Percentiles rank a stretch among this genome's conserved stretches.
phyloP scores from a whole-genome alignment of 768 basidiomycete genomes.

The Coprinopsis cinerea region DNA sequence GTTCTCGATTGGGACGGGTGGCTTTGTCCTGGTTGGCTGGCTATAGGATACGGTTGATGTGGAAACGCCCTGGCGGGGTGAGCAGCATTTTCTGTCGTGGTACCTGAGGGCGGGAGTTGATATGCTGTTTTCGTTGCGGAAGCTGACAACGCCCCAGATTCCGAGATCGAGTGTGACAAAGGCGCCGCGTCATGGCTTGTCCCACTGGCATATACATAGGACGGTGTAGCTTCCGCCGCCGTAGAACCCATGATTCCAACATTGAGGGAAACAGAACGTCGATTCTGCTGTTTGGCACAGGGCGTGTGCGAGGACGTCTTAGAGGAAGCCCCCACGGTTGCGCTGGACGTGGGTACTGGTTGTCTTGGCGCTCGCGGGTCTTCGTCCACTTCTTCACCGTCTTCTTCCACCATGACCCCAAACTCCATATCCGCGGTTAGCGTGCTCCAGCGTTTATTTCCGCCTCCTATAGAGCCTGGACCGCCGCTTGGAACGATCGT shows the following conservation, averaged over 20 bases:
- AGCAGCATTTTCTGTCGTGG: background rate
- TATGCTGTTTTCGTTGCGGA: constrained; percentile 21
- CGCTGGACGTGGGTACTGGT: constrained; percentile 1
- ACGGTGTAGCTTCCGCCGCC: constrained; percentile 15
- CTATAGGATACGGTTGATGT: constrained; percentile 6
- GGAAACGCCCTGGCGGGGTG: constrained; percentile 4
- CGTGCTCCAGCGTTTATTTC: constrained; percentile 60
- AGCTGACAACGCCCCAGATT: constrained; percentile 15
- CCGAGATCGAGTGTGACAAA: constrained; percentile 29
- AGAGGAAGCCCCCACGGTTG: too few relatives aligned
- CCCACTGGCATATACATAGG: constrained; percentile 15
- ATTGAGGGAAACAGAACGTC: constrained; percentile 63
- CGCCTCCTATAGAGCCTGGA: constrained; percentile 8
- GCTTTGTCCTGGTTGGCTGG: background rate
- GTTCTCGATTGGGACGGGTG: background rate
- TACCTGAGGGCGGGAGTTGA: constrained; percentile 18
- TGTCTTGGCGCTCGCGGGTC: constrained; percentile 5
- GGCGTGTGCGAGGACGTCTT: constrained; percentile 32
- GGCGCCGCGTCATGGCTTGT: constrained; percentile 25
- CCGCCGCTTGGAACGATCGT: constrained; percentile 52
- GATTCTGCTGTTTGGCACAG: constrained; percentile 43
- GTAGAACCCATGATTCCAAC: constrained; percentile 24
- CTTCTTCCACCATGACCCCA: constrained; percentile 58
- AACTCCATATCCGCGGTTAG: constrained; percentile 65
- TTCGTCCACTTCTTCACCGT: constrained; percentile 25